phyloP scores from a whole-genome alignment of 139 green algal species.

The Chlorella sp. region DNA sequence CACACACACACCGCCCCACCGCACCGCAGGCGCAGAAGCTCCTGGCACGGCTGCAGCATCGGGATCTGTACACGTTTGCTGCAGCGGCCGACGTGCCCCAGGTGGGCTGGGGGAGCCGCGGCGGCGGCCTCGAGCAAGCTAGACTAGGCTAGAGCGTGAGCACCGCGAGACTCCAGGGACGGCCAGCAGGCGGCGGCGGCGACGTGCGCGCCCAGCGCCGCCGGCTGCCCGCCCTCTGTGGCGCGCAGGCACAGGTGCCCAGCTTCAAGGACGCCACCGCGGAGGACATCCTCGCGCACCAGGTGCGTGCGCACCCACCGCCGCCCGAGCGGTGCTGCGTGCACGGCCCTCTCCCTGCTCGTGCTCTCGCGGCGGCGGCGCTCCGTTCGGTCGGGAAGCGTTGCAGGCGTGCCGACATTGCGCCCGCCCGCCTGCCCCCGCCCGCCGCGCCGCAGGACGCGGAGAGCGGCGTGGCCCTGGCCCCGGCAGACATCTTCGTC shows the following conservation, averaged over 20 bases:
- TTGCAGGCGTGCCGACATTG: too few relatives aligned
- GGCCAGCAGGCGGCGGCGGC: not conserved
- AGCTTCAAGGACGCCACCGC: not conserved
- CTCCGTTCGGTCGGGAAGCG: too few relatives aligned
- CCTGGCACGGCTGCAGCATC: constrained; percentile 8
- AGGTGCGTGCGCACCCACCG: too few relatives aligned
- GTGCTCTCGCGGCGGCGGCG: too few relatives aligned
- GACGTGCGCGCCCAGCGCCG: not conserved
- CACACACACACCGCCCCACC: not conserved
- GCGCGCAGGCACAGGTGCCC: not conserved
- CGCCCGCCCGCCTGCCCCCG: too few relatives aligned
- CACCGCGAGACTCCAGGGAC: too few relatives aligned
- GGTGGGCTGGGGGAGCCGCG: not conserved
- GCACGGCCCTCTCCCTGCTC: too few relatives aligned
- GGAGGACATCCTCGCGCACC: constrained; percentile 15
- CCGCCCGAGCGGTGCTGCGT: too few relatives aligned
- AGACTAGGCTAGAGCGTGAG: too few relatives aligned
- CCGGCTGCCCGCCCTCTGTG: not conserved
- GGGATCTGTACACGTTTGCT: constrained; percentile 19
- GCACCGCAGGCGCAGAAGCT: constrained; percentile 5
- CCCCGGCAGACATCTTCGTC: too few relatives aligned
- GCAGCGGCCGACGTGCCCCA: constrained; percentile 6
- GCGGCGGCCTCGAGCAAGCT: not conserved
- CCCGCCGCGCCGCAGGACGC: too few relatives aligned
- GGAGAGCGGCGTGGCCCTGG: too few relatives aligned